phyloP scores from a whole-genome alignment of 1,284 basidiomycete species.

The Cryptococcus sp. region DNA sequence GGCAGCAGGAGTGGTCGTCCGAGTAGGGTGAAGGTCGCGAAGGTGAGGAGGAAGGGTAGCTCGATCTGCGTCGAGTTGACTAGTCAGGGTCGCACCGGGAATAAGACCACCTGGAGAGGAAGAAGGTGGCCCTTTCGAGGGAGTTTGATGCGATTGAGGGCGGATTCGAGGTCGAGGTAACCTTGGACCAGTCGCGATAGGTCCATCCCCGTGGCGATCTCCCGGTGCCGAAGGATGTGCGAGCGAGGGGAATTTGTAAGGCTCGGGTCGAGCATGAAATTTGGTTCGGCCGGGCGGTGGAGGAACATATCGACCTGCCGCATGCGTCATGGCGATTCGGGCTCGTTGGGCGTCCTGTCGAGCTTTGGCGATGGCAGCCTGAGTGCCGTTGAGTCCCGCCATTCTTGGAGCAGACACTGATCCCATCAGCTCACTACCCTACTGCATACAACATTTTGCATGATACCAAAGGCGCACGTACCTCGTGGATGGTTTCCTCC shows the following conservation, averaged over 20 bases:
- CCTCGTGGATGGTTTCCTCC: not conserved
- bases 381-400: not conserved
- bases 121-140: not conserved
- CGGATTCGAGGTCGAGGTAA: slow-evolving; percentile 1
- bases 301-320: slow-evolving; percentile 30
- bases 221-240: not conserved
- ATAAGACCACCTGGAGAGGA: not conserved
- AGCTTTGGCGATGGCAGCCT: slow-evolving; percentile 27
- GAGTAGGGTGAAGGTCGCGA: not conserved
- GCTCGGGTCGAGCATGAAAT: slow-evolving; percentile 2
- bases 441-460: not conserved
- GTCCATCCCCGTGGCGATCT: not conserved
- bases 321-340: slow-evolving; percentile 36
- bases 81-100: slow-evolving; percentile 12
- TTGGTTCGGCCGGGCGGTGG: slow-evolving; percentile 8
- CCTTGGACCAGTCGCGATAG: not conserved
- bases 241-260: slow-evolving; percentile 23
- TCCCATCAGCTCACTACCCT: not conserved
- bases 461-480: not conserved
- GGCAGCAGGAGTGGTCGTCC: too few relatives aligned
- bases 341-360: slow-evolving; percentile 32
- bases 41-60: slow-evolving; percentile 15
- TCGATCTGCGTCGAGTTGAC: slow-evolving; percentile 4
- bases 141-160: not conserved
- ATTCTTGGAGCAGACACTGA: not conserved